phyloP scores from a whole-genome alignment of 2,329 filamentous ascomycete species.

The Trichoderma sp. region DNA sequence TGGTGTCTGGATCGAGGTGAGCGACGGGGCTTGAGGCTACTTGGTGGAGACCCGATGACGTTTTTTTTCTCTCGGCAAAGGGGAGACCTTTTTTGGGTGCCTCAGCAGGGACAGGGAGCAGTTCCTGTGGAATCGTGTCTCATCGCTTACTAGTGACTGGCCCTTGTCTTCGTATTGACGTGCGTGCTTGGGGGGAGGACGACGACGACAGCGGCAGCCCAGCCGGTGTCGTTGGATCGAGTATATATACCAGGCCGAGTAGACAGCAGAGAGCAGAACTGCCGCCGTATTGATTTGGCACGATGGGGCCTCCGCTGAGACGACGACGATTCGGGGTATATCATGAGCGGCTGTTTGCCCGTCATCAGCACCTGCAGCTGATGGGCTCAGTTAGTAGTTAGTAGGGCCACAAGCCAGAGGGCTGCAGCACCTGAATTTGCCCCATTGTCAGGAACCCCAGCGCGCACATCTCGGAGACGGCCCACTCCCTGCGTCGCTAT shows the following conservation, averaged over 20 bases:
- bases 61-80: constrained; percentile 23
- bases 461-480: constrained; percentile 14
- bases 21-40: constrained; percentile 13
- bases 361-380: constrained; percentile 12
- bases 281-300: not conserved
- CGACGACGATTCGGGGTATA: not conserved
- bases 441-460: constrained; percentile 20
- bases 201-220: not conserved
- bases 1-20: constrained; percentile 9
- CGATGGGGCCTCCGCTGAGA: not conserved
- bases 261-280: not conserved
- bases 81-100: constrained; percentile 7
- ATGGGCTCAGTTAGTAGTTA: not conserved
- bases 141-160: constrained; percentile 1
- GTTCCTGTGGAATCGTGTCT: constrained; percentile 1
- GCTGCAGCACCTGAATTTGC: not conserved
- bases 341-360: not conserved
- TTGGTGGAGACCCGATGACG: constrained; percentile 26
- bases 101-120: constrained; percentile 13
- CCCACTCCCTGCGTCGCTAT: constrained; percentile 19
- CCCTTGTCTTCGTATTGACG: constrained; percentile 17
- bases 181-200: not conserved
- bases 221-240: not conserved
- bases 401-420: not conserved
- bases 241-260: not conserved